phyloP scores from a whole-genome alignment of 2,329 filamentous ascomycete species.

The Arthrobotrys sinensis region DNA sequence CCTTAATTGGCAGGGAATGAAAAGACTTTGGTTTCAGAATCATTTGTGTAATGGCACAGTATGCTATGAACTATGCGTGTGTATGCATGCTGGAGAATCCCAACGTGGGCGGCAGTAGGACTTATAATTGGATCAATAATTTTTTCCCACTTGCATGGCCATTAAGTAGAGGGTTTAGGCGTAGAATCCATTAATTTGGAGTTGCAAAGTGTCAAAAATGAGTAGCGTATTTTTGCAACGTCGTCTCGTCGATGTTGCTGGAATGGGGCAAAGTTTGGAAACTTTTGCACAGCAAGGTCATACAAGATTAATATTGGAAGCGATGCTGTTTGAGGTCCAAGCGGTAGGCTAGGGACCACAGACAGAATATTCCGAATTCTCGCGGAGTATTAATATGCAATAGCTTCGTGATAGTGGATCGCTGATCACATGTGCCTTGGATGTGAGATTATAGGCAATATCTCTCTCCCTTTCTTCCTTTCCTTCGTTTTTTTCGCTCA shows the following conservation, averaged over 20 bases:
- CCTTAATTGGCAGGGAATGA: neutral
- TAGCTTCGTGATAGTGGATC: constrained; percentile 7
- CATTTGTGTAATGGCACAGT: too few species aligned
- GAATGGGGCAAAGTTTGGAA: constrained; percentile 24
- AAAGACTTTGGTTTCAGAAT: neutral
- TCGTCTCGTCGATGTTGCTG: neutral
- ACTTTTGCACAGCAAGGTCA: neutral
- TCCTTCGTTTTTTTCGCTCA: too few species aligned
- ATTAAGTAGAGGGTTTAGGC: too few species aligned
- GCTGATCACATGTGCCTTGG: neutral
- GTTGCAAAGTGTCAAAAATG: too few species aligned
- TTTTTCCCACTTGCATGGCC: too few species aligned
- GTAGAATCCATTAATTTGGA: too few species aligned
- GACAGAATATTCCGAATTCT: neutral
- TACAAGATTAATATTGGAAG: constrained; percentile 7
- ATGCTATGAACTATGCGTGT: too few species aligned
- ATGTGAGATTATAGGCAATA: neutral
- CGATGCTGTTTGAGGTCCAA: neutral
- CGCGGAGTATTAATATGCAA: constrained; percentile 29
- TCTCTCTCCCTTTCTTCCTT: too few species aligned
- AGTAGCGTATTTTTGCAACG: neutral
- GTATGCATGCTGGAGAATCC: too few species aligned
- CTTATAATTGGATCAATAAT: too few species aligned
- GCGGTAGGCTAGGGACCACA: neutral
- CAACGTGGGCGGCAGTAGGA: too few species aligned